Conservation (phyloP, 164 flowering plant genomes). For the Aristolochia californica region DNA sequence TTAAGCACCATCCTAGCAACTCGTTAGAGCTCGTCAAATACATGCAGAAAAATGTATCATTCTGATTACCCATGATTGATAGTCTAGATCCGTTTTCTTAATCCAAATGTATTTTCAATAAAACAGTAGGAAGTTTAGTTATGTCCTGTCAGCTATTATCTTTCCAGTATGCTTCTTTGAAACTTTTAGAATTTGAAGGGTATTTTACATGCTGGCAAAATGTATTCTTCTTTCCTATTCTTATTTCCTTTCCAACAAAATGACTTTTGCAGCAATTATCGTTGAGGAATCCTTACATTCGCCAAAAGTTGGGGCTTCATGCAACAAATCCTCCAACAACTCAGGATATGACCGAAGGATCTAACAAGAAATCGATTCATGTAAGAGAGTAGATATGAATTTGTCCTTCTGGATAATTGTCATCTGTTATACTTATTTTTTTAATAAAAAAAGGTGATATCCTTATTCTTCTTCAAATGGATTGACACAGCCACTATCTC, state of each 20-base stretch:
- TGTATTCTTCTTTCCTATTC: background rate
- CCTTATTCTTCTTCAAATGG: background rate
- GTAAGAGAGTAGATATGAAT: constrained; percentile 32
- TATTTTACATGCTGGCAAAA: background rate
- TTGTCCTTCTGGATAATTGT: background rate
- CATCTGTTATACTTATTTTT: background rate
- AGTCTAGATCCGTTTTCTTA: too few species aligned
- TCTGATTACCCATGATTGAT: too few species aligned
- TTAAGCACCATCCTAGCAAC: too few species aligned
- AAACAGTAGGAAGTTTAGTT: background rate
- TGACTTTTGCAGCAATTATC: constrained; percentile 48
- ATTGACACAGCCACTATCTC: constrained; percentile 18
- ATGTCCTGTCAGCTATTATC: background rate
- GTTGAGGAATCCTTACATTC: constrained; percentile 45
- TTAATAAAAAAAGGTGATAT: too few species aligned
- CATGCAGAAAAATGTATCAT: too few species aligned
- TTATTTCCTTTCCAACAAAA: too few species aligned
- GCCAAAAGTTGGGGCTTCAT: constrained; percentile 46
- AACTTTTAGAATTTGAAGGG: background rate
- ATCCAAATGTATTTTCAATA: too few species aligned
- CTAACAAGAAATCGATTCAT: constrained; percentile 39
- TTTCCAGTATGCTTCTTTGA: background rate
- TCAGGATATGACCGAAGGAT: constrained; percentile 17
- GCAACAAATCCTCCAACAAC: constrained; percentile 13
- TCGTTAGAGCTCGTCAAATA: too few species aligned